These are phyloP conservation scores for Selenicereus undatus DNA, from an alignment of 148 eudicot species.

Conservation along the genomic window DNA sequence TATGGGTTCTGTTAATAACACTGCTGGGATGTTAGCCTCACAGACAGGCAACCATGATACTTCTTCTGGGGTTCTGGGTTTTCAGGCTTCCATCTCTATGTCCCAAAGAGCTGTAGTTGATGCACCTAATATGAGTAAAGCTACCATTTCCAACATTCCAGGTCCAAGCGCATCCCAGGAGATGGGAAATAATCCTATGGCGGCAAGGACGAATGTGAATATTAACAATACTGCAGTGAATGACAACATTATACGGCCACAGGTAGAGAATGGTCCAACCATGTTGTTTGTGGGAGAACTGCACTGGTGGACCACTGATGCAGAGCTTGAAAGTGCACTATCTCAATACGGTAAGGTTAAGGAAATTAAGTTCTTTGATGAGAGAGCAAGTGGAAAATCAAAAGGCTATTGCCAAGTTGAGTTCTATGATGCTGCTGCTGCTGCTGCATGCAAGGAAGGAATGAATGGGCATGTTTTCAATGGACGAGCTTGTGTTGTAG, in stretches of 20 bases:
- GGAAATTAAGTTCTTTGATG: conserved; percentile 90
- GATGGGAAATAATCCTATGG: conserved; percentile 38
- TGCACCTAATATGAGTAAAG: conserved; percentile 22
- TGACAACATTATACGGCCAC: conserved; percentile 51
- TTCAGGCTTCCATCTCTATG: conserved; percentile 43
- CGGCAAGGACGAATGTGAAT: conserved; percentile 38
- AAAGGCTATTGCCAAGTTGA: conserved; percentile 98
- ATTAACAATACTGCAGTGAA: conserved; percentile 36
- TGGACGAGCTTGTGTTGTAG: conserved; percentile 86
- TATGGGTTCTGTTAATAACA: conserved; percentile 30
- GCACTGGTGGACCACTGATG: conserved; percentile 99
- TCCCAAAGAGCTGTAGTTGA: conserved; percentile 35
- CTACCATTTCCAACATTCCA: conserved; percentile 34
- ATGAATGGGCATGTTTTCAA: conserved; percentile 82
- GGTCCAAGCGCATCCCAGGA: conserved; percentile 39
- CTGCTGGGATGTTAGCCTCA: conserved; percentile 21
- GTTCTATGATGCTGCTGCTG: conserved; percentile 59
- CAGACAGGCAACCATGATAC: conserved; percentile 41
- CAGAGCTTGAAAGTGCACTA: conserved; percentile 74
- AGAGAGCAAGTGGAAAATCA: conserved; percentile 96
- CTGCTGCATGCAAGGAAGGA: conserved; percentile 81
- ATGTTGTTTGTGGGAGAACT: conserved; percentile 91
- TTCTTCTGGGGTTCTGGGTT: conserved; percentile 40
- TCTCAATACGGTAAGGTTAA: conserved; percentile 78
- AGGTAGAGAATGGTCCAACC: conserved; percentile 67